Percentiles rank a stretch among this genome's conserved stretches.
Conservation (phyloP, 305 asterid species). For the Fraxinus floribunda region DNA sequence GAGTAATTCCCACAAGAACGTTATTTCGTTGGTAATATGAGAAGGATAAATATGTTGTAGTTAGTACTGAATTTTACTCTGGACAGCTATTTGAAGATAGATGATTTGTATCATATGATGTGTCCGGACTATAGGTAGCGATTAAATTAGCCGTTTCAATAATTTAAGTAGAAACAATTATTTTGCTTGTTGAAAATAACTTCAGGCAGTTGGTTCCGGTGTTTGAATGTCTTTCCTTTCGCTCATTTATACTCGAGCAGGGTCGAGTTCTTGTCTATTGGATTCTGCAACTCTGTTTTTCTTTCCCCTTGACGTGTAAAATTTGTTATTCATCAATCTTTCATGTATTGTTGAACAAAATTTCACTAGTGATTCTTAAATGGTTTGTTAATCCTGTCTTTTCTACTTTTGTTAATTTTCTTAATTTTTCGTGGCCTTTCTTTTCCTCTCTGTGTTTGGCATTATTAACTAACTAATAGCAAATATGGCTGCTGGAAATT, state of each 20-base stretch:
- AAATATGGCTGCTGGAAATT: not conserved
- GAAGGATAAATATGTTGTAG: not conserved
- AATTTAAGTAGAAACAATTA: slow-evolving; percentile 25
- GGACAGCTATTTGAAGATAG: slow-evolving; percentile 24
- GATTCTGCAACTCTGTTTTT: not conserved
- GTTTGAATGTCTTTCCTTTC: not conserved
- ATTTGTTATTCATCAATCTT: not conserved
- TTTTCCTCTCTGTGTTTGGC: not conserved
- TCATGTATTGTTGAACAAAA: not conserved
- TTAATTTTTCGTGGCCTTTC: not conserved
- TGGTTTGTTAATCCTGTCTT: not conserved
- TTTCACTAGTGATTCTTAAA: not conserved
- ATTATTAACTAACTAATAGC: not conserved
- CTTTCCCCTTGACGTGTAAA: not conserved
- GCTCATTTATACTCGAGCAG: not conserved
- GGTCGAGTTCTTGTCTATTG: not conserved
- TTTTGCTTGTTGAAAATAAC: slow-evolving; percentile 30
- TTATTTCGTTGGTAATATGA: not conserved
- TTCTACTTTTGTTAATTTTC: not conserved
- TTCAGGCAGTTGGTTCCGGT: slow-evolving; percentile 17
- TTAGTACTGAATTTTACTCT: slow-evolving; percentile 19
- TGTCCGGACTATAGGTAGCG: slow-evolving; percentile 30
- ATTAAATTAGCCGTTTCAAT: slow-evolving; percentile 33
- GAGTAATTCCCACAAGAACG: not conserved
- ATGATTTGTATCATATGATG: slow-evolving; percentile 31